Base-by-base conservation (phyloP, 2,329 filamentous ascomycete species). In the Nemania diffusa region DNA sequence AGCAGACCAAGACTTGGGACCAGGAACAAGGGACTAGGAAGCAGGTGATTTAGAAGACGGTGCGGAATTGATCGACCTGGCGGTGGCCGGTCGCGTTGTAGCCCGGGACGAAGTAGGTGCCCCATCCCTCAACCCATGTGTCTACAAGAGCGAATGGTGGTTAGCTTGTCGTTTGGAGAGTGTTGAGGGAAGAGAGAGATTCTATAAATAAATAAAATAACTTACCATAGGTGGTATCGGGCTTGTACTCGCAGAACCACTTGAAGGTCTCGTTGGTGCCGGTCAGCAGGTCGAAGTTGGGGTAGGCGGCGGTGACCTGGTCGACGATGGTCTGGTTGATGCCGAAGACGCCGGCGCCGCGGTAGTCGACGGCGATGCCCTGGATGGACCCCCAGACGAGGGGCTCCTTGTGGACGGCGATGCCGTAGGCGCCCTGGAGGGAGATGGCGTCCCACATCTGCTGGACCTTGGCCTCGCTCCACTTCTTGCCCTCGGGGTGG, bases 181-280 rank as follows among this genome's bases (percentile, higher is more conserved):
- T 20, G 34, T 5, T 5, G 5, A 13, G 5, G 42, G 20, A n/a
- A 17, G 17, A 26, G 9, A 32, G n/a, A n/a, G n/a, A n/a, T n/a
- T n/a, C n/a, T n/a, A n/a, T n/a, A n/a, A n/a, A n/a, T n/a, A n/a
- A n/a, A n/a, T n/a, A 27, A 29, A 24, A 37, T 26, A 40, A 62
- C 66, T 65, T 46, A 69, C 69, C 67, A 34, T 71, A 71, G 22
- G 69, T 71, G 17, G 64, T 66, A 4, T 65, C 60, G 34, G 69
- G 59, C 69, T 71, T 71, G 53, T n/a, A 34, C 53, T 68, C 57
- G 65, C 69, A 71, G 56, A 71, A 66, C 64, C 65, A 70, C 55
- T 65, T 66, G 58, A 71, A 71, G 0, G 69, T 71, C 59, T 69
- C 68, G 67, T 71, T 71, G 52, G 69, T 71, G 9, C 65, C 69